These are phyloP conservation scores for Apiospora arundinis DNA, from an alignment of 2,329 filamentous ascomycete genomes.

Conservation along the genomic window DNA sequence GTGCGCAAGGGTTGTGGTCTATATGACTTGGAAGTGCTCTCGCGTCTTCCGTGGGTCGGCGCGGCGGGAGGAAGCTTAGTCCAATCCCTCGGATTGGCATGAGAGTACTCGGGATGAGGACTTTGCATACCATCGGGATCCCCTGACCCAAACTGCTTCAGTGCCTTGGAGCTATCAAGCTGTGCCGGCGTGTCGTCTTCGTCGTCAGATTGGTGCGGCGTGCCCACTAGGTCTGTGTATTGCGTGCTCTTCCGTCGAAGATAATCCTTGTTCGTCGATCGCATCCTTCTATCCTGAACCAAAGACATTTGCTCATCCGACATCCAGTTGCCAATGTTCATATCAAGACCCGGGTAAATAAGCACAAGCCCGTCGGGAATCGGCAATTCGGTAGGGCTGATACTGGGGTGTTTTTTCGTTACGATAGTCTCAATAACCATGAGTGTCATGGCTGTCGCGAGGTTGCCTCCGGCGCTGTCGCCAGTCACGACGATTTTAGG, in stretches of 20 bases:
- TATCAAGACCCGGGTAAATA: slow-evolving; percentile 89
- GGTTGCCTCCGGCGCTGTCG: slow-evolving; percentile 83
- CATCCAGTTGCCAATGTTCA: slow-evolving; percentile 99
- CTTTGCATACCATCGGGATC: slow-evolving; percentile 36
- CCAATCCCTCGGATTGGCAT: slow-evolving; percentile 50
- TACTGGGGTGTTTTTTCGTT: slow-evolving; percentile 60
- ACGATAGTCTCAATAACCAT: slow-evolving; percentile 85
- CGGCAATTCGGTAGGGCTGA: slow-evolving; percentile 67
- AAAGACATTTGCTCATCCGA: slow-evolving; percentile 96
- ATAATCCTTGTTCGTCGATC: slow-evolving; percentile 79
- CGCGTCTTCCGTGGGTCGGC: slow-evolving; percentile 29
- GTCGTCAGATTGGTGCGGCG: slow-evolving; percentile 81
- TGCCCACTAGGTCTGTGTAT: slow-evolving; percentile 83
- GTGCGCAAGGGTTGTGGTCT: slow-evolving; percentile 72
- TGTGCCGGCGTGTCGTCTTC: slow-evolving; percentile 59
- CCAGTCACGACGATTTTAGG: slow-evolving; percentile 77
- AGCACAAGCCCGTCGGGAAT: slow-evolving; percentile 81
- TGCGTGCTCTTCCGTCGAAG: slow-evolving; percentile 86
- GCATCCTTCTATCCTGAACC: slow-evolving; percentile 81
- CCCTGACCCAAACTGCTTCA: slow-evolving; percentile 27
- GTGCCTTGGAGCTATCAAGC: slow-evolving; percentile 34
- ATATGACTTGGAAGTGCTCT: slow-evolving; percentile 48
- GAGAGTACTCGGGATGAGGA: slow-evolving; percentile 58
- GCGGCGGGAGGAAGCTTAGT: slow-evolving; percentile 33
- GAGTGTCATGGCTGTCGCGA: slow-evolving; percentile 79